These are phyloP conservation scores for Inga leiocalycina DNA, from an alignment of 306 rosid genomes.

Conservation along the genomic window DNA sequence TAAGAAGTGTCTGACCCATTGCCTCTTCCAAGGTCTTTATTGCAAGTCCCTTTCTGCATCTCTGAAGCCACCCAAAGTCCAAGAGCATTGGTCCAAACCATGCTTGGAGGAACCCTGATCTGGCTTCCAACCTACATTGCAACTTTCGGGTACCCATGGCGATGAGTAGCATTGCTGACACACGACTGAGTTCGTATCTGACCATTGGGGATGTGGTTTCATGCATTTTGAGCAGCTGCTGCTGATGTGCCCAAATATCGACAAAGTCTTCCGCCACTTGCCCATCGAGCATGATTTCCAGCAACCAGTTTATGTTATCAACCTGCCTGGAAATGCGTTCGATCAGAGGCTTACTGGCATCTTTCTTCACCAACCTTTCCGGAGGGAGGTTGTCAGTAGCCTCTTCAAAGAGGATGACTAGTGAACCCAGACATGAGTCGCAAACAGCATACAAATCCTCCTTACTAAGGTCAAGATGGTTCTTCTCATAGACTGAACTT, in stretches of 20 bases:
- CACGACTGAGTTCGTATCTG: slow-evolving; percentile 18
- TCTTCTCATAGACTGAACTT: slow-evolving; percentile 10
- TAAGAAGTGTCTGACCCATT: slow-evolving; percentile 24
- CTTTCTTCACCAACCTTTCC: slow-evolving; percentile 4
- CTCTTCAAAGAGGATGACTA: slow-evolving; percentile 15
- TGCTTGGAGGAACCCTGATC: slow-evolving; percentile 18
- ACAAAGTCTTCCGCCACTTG: slow-evolving; percentile 12
- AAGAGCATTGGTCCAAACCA: slow-evolving; percentile 21
- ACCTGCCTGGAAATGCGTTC: slow-evolving; percentile 21
- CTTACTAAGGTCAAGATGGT: neutral
- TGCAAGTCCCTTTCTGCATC: slow-evolving; percentile 17
- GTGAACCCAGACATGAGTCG: slow-evolving; percentile 16
- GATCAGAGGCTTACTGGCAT: neutral
- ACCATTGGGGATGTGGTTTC: slow-evolving; percentile 6
- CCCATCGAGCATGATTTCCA: slow-evolving; percentile 22
- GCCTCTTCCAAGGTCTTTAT: slow-evolving; percentile 9
- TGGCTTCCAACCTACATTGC: slow-evolving; percentile 14
- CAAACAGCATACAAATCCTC: slow-evolving; percentile 16
- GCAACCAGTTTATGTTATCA: slow-evolving; percentile 20
- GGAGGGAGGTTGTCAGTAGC: neutral
- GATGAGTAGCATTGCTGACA: slow-evolving; percentile 5
- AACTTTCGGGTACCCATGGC: slow-evolving; percentile 9
- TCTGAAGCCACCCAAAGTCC: slow-evolving; percentile 24
- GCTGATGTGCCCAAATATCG: slow-evolving; percentile 12
- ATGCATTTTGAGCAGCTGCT: slow-evolving; percentile 16